These are phyloP conservation scores for Clonostachys rosea DNA, from an alignment of 2,329 filamentous ascomycete genomes.

Conservation along the genomic window DNA sequence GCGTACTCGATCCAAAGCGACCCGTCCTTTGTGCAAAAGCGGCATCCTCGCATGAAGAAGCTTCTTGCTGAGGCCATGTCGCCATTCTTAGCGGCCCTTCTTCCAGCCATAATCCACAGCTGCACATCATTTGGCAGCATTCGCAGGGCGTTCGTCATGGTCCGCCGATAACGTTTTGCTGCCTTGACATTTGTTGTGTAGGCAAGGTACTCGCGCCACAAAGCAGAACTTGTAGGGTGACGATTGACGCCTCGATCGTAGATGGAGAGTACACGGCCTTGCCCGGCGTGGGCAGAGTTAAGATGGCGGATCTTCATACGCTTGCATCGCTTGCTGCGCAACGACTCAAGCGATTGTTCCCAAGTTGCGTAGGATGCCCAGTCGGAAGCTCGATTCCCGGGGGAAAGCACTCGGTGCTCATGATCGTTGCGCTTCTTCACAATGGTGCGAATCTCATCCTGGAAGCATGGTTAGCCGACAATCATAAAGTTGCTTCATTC, in stretches of 20 bases:
- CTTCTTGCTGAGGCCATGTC: constrained; percentile 84
- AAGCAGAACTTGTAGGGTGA: constrained; percentile 72
- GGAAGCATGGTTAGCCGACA: neutral
- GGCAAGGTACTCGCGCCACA: constrained; percentile 89
- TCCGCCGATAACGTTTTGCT: constrained; percentile 59
- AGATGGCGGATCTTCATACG: constrained; percentile 69
- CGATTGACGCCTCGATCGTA: constrained; percentile 82
- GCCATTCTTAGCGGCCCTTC: constrained; percentile 70
- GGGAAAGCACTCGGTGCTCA: constrained; percentile 84
- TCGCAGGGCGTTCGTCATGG: constrained; percentile 67
- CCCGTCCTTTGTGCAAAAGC: constrained; percentile 77
- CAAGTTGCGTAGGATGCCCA: constrained; percentile 79
- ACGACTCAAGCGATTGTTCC: constrained; percentile 65
- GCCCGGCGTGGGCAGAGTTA: constrained; percentile 64
- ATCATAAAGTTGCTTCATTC: too few species aligned
- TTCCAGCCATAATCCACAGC: constrained; percentile 83
- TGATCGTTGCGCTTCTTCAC: constrained; percentile 88
- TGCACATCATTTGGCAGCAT: constrained; percentile 80
- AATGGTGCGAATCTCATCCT: constrained; percentile 88
- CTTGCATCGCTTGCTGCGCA: constrained; percentile 78
- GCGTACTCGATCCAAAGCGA: constrained; percentile 86
- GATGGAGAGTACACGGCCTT: constrained; percentile 82
- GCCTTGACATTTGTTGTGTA: constrained; percentile 69
- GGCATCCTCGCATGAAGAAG: constrained; percentile 82
- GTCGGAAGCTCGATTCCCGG: constrained; percentile 70